phyloP scores from a whole-genome alignment of 139 green algal genomes.

The Chlorella vulgaris region DNA sequence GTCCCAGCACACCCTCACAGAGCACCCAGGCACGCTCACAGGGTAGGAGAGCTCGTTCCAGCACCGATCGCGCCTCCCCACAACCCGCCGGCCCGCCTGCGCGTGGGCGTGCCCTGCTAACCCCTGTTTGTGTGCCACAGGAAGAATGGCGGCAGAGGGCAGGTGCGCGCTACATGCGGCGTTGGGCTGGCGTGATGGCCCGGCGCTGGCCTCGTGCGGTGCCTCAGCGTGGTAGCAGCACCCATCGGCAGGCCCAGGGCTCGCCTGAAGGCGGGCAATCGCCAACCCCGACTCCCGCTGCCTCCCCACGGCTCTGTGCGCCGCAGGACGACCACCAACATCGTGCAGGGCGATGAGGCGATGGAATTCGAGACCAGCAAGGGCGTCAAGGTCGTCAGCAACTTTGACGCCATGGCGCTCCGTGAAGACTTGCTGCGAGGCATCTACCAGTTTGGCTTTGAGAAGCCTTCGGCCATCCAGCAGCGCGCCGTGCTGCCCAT shows the following conservation, averaged over 20 bases:
- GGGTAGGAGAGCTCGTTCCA: too few relatives aligned
- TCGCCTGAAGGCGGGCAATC: too few relatives aligned
- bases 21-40: too few relatives aligned
- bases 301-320: too few relatives aligned
- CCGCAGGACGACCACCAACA: slow-evolving; percentile 14
- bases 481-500: slow-evolving; percentile 96
- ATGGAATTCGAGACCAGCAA: slow-evolving; percentile 83
- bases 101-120: neutral
- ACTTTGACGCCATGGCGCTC: slow-evolving; percentile 94
- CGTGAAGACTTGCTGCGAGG: slow-evolving; percentile 91
- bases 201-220: too few relatives aligned
- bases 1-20: too few relatives aligned
- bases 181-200: neutral
- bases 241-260: too few relatives aligned
- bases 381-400: slow-evolving; percentile 78
- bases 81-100: neutral
- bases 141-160: neutral
- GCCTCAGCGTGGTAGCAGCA: too few relatives aligned
- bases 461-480: slow-evolving; percentile 98
- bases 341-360: slow-evolving; percentile 33
- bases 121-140: neutral
- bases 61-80: too few relatives aligned
- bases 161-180: neutral
- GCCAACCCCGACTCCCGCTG: too few relatives aligned
- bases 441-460: slow-evolving; percentile 96